Evolutionary conservation across 306 rosid genomes (phyloP).

Genomic region (Medicago truncatula): DNA sequence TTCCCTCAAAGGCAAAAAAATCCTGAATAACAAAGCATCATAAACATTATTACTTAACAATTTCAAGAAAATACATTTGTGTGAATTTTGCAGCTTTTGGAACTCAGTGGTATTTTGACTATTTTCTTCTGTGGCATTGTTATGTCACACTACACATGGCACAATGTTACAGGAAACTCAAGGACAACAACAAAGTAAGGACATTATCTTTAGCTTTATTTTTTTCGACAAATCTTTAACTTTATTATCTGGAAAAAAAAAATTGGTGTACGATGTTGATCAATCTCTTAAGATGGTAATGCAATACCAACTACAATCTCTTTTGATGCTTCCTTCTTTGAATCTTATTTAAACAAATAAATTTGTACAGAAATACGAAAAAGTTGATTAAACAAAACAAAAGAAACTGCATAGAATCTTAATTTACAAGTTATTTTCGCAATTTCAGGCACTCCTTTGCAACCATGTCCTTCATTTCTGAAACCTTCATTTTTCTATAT

Average conservation of each 20-base stretch:
- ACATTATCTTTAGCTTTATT: not conserved
- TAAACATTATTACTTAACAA: conserved; percentile 18
- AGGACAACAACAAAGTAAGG: conserved; percentile 87
- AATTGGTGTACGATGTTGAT: conserved; percentile 7
- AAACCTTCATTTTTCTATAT: conserved; percentile 80
- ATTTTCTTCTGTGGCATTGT: conserved; percentile 87
- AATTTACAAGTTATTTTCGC: conserved; percentile 15
- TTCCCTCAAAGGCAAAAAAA: not conserved
- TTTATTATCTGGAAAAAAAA: not conserved
- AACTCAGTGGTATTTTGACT: conserved; percentile 88
- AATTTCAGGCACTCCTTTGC: conserved; percentile 89
- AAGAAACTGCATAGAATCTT: not conserved
- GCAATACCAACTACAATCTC: not conserved
- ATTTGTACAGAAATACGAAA: not conserved
- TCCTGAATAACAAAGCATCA: not conserved
- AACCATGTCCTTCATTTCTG: conserved; percentile 81
- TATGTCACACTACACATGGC: conserved; percentile 95
- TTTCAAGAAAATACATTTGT: conserved; percentile 22
- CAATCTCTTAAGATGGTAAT: conserved; percentile 16
- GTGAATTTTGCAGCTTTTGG: conserved; percentile 62
- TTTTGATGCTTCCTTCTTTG: too few species aligned
- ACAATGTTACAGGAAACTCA: conserved; percentile 84
- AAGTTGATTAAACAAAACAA: not conserved
- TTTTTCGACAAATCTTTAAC: too few species aligned
- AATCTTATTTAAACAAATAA: not conserved